Conservation (phyloP, 257 asterid genomes). For the Galeopsis tetrahit region DNA sequence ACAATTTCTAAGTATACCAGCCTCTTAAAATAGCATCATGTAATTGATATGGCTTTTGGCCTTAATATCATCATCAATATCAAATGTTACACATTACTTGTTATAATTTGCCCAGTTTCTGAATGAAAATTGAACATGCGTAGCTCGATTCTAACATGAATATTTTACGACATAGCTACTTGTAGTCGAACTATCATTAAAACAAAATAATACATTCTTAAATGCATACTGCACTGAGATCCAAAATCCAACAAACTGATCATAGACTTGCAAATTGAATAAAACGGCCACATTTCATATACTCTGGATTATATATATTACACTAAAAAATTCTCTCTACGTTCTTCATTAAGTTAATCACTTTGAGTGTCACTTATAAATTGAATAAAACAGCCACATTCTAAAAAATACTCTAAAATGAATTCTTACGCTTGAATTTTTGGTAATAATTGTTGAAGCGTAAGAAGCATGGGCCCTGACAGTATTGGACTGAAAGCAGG, state of each 20-base stretch:
- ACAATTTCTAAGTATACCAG: constrained; percentile 49
- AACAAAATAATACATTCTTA: not conserved
- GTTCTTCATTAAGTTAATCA: too few relatives aligned
- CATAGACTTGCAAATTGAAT: constrained; percentile 42
- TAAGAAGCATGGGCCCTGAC: constrained; percentile 59
- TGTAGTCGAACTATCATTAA: not conserved
- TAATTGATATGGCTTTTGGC: constrained; percentile 24
- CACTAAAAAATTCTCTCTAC: too few relatives aligned
- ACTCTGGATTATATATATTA: not conserved
- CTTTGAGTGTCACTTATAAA: too few relatives aligned
- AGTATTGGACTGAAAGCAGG: constrained; percentile 56
- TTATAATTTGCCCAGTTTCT: not conserved
- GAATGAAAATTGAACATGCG: not conserved
- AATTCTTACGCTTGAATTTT: constrained; percentile 51
- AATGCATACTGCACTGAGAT: constrained; percentile 29
- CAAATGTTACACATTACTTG: not conserved
- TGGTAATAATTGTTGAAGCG: constrained; percentile 62
- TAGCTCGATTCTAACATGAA: too few relatives aligned
- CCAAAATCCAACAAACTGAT: constrained; percentile 16
- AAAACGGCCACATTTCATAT: not conserved
- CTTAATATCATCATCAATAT: constrained; percentile 7
- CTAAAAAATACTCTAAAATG: not conserved
- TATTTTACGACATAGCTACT: too few relatives aligned
- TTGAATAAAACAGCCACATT: too few relatives aligned
- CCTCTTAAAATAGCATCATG: constrained; percentile 20